Conservation (phyloP, 2,329 filamentous ascomycete species). For the Aspergillus pseudotamarii region DNA sequence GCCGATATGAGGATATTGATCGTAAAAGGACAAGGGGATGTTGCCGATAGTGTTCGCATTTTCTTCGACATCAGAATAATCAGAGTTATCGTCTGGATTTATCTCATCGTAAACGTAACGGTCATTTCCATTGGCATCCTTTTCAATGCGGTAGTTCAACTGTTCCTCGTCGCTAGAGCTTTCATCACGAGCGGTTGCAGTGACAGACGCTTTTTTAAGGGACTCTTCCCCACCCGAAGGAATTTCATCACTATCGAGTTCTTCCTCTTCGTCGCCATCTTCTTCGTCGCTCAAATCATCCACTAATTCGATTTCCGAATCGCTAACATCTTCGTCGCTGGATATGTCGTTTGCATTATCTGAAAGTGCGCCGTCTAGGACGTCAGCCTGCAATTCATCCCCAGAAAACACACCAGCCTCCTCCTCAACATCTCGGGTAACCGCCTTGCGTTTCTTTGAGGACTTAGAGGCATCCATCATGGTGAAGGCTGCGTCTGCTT, state of each 20-base stretch:
- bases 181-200: slow-evolving; percentile 21
- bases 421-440: slow-evolving; percentile 56
- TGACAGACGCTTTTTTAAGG: slow-evolving; percentile 39
- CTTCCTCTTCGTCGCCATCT: slow-evolving; percentile 53
- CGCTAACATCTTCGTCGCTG: slow-evolving; percentile 41
- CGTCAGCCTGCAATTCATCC: slow-evolving; percentile 57
- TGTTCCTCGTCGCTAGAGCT: slow-evolving; percentile 40
- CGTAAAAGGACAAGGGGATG: slow-evolving; percentile 93
- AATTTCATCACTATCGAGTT: slow-evolving; percentile 55
- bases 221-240: slow-evolving; percentile 50
- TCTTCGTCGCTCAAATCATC: slow-evolving; percentile 56
- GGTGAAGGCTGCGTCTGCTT: slow-evolving; percentile 9
- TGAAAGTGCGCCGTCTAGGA: slow-evolving; percentile 47
- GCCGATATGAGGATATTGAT: slow-evolving; percentile 95
- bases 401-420: slow-evolving; percentile 58
- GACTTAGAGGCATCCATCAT: slow-evolving; percentile 41
- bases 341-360: slow-evolving; percentile 46
- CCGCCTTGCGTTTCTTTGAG: slow-evolving; percentile 67
- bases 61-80: slow-evolving; percentile 82
- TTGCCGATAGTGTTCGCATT: slow-evolving; percentile 90
- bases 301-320: slow-evolving; percentile 57
- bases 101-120: slow-evolving; percentile 94
- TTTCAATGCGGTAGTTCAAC: slow-evolving; percentile 64
- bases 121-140: slow-evolving; percentile 85
- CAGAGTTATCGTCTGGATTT: slow-evolving; percentile 91